Evolutionary conservation across 2,329 filamentous ascomycete species (phyloP).

Genomic region (Cordyceps fumosorosea): DNA sequence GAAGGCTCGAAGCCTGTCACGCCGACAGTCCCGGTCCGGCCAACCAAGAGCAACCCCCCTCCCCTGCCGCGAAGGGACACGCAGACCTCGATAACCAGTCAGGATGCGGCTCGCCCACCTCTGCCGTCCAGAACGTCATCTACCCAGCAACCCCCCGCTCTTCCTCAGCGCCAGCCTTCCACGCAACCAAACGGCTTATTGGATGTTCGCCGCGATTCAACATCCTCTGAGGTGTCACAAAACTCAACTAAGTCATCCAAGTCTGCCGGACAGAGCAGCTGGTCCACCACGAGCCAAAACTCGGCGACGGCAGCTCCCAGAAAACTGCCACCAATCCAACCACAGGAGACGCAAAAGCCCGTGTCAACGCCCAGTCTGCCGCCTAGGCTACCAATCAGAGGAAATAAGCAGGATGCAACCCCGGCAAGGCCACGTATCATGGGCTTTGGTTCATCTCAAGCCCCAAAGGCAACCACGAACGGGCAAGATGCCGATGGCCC

Average conservation of each 20-base stretch:
- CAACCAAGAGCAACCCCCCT: constrained; percentile 21
- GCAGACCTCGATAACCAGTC: constrained; percentile 16
- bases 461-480: constrained; percentile 12
- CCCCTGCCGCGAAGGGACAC: constrained; percentile 30
- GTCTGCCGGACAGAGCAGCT: constrained; percentile 39
- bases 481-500: constrained; percentile 10
- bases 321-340: constrained; percentile 44
- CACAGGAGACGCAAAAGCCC: background rate
- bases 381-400: constrained; percentile 42
- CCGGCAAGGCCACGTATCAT: constrained; percentile 9
- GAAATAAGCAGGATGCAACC: background rate
- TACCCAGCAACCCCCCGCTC: constrained; percentile 34
- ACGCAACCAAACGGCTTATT: constrained; percentile 32
- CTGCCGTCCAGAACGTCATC: constrained; percentile 28
- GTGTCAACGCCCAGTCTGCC: constrained; percentile 34
- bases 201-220: constrained; percentile 44
- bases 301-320: constrained; percentile 37
- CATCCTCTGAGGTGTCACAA: constrained; percentile 51
- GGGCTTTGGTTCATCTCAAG: constrained; percentile 13
- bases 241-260: constrained; percentile 47
- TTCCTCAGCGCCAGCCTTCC: constrained; percentile 45
- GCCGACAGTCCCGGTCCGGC: constrained; percentile 36
- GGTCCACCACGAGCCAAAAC: constrained; percentile 42
- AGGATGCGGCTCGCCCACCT: constrained; percentile 26
- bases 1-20: constrained; percentile 21